These are phyloP conservation scores for Penicillium sp. DNA, from an alignment of 2,329 filamentous ascomycete genomes.

Conservation along the genomic window DNA sequence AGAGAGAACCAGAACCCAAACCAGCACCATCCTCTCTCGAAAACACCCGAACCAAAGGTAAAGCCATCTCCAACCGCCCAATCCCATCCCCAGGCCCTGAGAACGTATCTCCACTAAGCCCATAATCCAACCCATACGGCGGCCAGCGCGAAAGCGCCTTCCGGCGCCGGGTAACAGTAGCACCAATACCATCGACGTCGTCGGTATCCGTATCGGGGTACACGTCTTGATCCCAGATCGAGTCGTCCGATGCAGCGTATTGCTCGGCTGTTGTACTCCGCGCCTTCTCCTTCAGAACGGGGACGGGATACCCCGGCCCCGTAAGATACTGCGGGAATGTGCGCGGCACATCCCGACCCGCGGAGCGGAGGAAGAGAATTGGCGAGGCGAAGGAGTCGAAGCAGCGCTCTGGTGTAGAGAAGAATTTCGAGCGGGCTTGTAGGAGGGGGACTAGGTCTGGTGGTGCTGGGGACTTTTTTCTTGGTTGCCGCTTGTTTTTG, in stretches of 20 bases:
- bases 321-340: conserved; percentile 35
- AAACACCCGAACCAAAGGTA: conserved; percentile 36
- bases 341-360: conserved; percentile 40
- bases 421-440: conserved; percentile 36
- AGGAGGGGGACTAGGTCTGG: conserved; percentile 38
- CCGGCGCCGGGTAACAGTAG: conserved; percentile 27
- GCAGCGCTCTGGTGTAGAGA: conserved; percentile 38
- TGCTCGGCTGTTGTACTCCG: neutral
- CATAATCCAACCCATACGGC: conserved; percentile 39
- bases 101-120: conserved; percentile 19
- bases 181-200: neutral
- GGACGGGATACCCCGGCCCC: conserved; percentile 35
- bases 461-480: conserved; percentile 19
- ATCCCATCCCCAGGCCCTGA: conserved; percentile 17
- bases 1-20: neutral
- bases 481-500: conserved; percentile 4
- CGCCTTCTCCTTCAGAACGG: conserved; percentile 24
- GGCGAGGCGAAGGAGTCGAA: conserved; percentile 48
- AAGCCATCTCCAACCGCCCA: conserved; percentile 26
- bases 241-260: neutral
- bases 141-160: conserved; percentile 42
- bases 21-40: conserved; percentile 1
- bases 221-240: conserved; percentile 9
- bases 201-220: conserved; percentile 9
- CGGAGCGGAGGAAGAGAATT: conserved; percentile 42